Evolutionary conservation across 2,329 filamentous ascomycete genomes (phyloP).

Genomic region (Colletotrichum karsti): DNA sequence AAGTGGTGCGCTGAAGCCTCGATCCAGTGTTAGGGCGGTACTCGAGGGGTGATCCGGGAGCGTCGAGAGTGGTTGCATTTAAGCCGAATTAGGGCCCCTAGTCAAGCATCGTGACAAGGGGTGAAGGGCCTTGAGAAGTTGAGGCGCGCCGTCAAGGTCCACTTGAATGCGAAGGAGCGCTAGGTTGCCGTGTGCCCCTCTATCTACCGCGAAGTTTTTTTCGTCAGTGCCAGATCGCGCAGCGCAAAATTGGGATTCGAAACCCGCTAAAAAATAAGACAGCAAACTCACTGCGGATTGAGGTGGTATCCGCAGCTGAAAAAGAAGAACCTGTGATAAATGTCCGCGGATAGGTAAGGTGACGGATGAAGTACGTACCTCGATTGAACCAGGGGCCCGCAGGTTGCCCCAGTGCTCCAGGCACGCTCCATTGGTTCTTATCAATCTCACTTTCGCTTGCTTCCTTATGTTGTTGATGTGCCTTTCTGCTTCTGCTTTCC

Average conservation of each 20-base stretch:
- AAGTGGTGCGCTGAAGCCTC: constrained; percentile 17
- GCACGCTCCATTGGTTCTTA: constrained; percentile 18
- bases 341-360: background rate
- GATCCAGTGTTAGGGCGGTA: constrained; percentile 20
- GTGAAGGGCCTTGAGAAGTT: background rate
- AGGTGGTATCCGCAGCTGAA: too few species aligned
- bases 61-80: background rate
- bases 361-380: background rate
- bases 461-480: background rate
- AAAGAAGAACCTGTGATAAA: background rate
- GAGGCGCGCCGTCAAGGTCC: background rate
- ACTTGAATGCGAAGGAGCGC: background rate
- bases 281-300: background rate
- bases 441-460: background rate
- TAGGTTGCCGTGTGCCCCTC: constrained; percentile 12
- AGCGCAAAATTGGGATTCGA: constrained; percentile 5
- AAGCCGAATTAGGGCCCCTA: background rate
- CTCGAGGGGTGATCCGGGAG: constrained; percentile 1
- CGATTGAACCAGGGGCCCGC: background rate
- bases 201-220: background rate
- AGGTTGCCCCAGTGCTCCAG: constrained; percentile 22
- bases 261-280: constrained; percentile 9
- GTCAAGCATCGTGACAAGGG: background rate
- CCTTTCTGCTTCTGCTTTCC: background rate
- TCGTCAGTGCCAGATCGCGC: background rate